Conservation (phyloP, 148 eudicot genomes). For the Simmondsia chinensis region DNA sequence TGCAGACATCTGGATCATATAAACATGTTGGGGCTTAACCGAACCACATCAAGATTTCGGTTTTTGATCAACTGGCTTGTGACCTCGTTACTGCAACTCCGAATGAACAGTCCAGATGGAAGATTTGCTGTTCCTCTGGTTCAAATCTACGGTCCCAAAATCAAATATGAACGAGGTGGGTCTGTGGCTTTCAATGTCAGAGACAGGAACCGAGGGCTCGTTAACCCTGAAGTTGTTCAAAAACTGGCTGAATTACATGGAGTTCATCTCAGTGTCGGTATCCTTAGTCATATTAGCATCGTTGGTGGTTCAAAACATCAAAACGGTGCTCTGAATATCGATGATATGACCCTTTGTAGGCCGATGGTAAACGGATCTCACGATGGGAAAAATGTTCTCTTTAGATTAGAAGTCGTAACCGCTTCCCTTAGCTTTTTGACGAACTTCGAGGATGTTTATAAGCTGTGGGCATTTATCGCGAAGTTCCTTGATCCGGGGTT, state of each 20-base stretch:
- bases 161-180: constrained; percentile 92
- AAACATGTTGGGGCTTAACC: constrained; percentile 88
- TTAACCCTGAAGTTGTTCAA: constrained; percentile 74
- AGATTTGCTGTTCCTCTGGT: constrained; percentile 35
- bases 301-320: constrained; percentile 45
- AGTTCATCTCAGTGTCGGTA: constrained; percentile 77
- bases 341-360: constrained; percentile 65
- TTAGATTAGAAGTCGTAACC: constrained; percentile 85
- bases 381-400: constrained; percentile 55
- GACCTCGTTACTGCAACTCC: constrained; percentile 72
- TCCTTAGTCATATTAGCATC: constrained; percentile 64
- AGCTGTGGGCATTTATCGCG: constrained; percentile 85
- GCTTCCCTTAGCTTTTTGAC: constrained; percentile 85
- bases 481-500: constrained; percentile 77
- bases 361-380: constrained; percentile 62
- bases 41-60: constrained; percentile 69
- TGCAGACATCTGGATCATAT: constrained; percentile 91
- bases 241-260: constrained; percentile 77
- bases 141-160: constrained; percentile 93
- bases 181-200: constrained; percentile 88
- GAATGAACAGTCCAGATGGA: constrained; percentile 43
- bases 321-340: constrained; percentile 35
- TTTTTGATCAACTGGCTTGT: constrained; percentile 92
- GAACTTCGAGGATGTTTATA: constrained; percentile 84
- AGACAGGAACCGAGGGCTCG: constrained; percentile 48